Evolutionary conservation across 108 stramenopile species (phyloP), one percentile per base, ranked within the genome.

Genomic region (Fragilaria radians): DNA sequence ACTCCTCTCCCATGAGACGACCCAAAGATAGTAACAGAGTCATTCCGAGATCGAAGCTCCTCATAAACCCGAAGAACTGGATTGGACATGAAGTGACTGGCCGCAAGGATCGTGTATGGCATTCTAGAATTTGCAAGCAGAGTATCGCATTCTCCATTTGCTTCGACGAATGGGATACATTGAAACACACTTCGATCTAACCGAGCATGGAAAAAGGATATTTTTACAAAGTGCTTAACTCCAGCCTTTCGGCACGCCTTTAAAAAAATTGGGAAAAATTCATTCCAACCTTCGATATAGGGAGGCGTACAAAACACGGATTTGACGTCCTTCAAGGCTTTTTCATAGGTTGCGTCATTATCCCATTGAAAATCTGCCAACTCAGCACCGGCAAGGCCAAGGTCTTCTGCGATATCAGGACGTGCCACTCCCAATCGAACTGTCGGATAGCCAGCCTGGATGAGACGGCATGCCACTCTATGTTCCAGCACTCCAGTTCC

Each of bases 161-260:
- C 70, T n/a, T 48, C 11, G 29, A 63, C 70, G 47, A 76, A 66
- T 9, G 70, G 74, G 14, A 68, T 74, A 18, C 66, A 46, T 22
- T 5, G 52, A 4, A 42, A 56, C 1, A 27, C 33, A 14, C 42
- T 58, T 26, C 11, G 42, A 18, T 32, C 47, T 59, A 18, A 9
- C 29, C 46, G 71, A 42, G 30, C 67, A 29, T 66, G 69, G 31
- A 64, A 64, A 54, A 79, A 79, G 67, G 74, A 75, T 22, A 76
- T 53, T 48, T 79, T 79, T 51, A 75, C 62, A 45, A 79, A 72
- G 48, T 79, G 74, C 33, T 79, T 72, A n/a, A 79, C 70, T 46
- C 71, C 66, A 34, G 60, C 57, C 48, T 68, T 63, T 46, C 76
- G 61, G 71, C 71, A 79, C 17, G 28, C 54, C 19, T 28, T 29